A percentile compares a stretch with the other conserved stretches of the same genome.
Evolutionary conservation across 192 early-diverging fungal genomes (phyloP).

Genomic region (Rhizophagus sp.): DNA sequence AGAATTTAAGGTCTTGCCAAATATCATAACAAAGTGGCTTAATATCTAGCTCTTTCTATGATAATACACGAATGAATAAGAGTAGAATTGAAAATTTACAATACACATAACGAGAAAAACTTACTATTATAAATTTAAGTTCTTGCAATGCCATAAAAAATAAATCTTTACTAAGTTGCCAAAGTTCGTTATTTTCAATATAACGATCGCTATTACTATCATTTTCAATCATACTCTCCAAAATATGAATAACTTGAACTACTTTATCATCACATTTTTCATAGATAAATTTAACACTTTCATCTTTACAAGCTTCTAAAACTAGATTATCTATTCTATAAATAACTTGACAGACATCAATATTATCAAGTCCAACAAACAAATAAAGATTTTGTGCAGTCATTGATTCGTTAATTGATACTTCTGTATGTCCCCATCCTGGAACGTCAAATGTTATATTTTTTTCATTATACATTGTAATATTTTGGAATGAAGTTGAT

Average conservation of each 20-base stretch:
- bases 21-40: neutral
- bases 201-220: neutral
- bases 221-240: neutral
- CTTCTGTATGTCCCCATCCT: neutral
- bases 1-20: neutral
- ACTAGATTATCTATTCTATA: neutral
- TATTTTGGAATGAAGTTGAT: neutral
- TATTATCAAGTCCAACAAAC: neutral
- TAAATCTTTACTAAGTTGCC: neutral
- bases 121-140: neutral
- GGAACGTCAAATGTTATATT: neutral
- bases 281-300: neutral
- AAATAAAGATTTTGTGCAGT: neutral
- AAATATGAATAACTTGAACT: neutral
- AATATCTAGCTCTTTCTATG: neutral
- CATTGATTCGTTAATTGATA: neutral
- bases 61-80: neutral
- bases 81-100: neutral
- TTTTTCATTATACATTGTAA: neutral
- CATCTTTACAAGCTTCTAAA: neutral
- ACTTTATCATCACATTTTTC: neutral
- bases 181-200: neutral
- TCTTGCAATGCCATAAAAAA: neutral
- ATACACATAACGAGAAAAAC: neutral
- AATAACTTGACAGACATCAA: neutral